A percentile compares a stretch with the other conserved stretches of the same genome.
Evolutionary conservation across 306 rosid genomes (phyloP).

Genomic region (Dalbergia oliveri): DNA sequence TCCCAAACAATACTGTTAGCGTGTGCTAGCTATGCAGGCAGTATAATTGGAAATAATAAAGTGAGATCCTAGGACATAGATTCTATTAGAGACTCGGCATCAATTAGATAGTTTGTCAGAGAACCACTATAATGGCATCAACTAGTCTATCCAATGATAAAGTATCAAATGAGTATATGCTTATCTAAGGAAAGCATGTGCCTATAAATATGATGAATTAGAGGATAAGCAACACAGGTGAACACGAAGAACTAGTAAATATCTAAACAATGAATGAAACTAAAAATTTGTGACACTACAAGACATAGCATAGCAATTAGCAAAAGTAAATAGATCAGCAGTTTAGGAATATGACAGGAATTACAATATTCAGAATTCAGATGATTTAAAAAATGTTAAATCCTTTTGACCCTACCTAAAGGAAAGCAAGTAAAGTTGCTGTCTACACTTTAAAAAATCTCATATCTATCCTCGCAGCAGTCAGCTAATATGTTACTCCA

Average conservation of each 20-base stretch:
- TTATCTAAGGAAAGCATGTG: background rate
- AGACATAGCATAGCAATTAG: background rate
- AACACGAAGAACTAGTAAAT: slow-evolving; percentile 18
- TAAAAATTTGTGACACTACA: too few species aligned
- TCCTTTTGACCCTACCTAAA: background rate
- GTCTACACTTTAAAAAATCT: background rate
- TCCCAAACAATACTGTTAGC: background rate
- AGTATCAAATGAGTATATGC: slow-evolving; percentile 1
- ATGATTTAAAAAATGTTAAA: slow-evolving; percentile 4
- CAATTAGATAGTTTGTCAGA: slow-evolving; percentile 2
- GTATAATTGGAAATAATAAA: background rate
- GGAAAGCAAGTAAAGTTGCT: background rate
- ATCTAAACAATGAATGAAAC: background rate
- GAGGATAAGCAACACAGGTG: slow-evolving; percentile 5
- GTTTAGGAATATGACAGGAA: background rate
- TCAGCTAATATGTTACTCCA: background rate
- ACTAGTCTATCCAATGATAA: background rate
- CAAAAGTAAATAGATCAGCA: background rate
- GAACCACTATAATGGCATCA: background rate
- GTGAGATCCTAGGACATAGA: background rate
- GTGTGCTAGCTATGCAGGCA: background rate
- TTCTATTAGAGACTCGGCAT: slow-evolving; percentile 6
- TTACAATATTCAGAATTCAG: slow-evolving; percentile 16
- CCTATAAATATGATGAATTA: background rate
- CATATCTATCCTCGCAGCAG: background rate